Base-by-base conservation (phyloP, 2,329 filamentous ascomycete species). In the Eutypella sp. region DNA sequence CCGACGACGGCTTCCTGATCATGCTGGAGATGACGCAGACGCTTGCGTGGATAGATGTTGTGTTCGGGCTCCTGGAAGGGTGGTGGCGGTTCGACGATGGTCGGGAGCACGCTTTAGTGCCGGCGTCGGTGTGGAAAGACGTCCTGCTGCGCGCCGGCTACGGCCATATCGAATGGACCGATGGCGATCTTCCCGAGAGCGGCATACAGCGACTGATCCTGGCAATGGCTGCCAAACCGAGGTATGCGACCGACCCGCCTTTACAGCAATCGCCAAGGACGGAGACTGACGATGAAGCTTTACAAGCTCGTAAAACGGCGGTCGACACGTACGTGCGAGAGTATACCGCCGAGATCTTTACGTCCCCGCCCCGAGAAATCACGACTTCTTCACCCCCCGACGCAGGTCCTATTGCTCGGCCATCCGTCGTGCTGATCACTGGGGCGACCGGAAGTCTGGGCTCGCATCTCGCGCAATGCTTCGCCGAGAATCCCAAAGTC, bases 371-470 rank as follows among this genome's bases (percentile, higher is more conserved):
- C n/a, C n/a, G n/a, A n/a, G n/a, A n/a, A n/a, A n/a, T n/a, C n/a
- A n/a, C n/a, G n/a, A n/a, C n/a, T n/a, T n/a, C n/a, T n/a, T n/a
- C n/a, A n/a, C n/a, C n/a, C n/a, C n/a, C n/a, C n/a, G n/a, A n/a
- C n/a, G n/a, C n/a, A n/a, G n/a, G n/a, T n/a, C n/a, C n/a, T n/a
- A n/a, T n/a, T n/a, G n/a, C n/a, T n/a, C n/a, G n/a, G n/a, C n/a
- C n/a, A n/a, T n/a, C n/a, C 19, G 29, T 42, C 5, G 58, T 71
- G 1, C 45, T 70, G 4, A 51, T 72, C 3, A 70, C 68, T 1
- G 68, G 68, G 6, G 65, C 60, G 0, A 59, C 66, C 0, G 68
- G 69, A 5, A 65, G 65, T 40, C 55, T 71, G 1, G 69, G 69
- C 3, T 40, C 55, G 1, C 65, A 72, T 44, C 45, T 71, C 2